Evolutionary conservation across 1,284 basidiomycete genomes (phyloP), one percentile per base, ranked within the genome.

Genomic region (Sporisorium scitamineum): DNA sequence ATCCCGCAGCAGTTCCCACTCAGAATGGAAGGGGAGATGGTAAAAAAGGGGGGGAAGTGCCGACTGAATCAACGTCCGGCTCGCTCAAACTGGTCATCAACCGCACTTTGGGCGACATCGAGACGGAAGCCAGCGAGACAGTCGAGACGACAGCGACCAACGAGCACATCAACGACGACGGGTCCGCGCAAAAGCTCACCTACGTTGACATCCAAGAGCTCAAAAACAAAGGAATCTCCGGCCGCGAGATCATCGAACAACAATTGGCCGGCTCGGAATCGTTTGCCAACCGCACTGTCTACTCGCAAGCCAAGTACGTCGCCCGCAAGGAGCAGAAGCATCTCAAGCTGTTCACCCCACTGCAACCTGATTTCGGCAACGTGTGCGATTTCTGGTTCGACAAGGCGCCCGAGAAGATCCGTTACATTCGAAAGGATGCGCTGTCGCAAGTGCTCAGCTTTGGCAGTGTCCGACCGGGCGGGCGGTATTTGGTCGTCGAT

Each of bases 401-500:
- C 87, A 75, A 78, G 51, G 87, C 87, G 61, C 72, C 93, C 54
- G 89, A 87, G 62, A 91, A 93, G 64, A 91, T 97, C 64, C 90
- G 93, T 45, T 91, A 94, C 75, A 89, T 99, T 42, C 91, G 97
- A 8, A 88, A 91, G 32, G 97, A 99, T 86, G 90, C 94, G 0
- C 88, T 99, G 24, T 91, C 94, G 2, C 95, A 98, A 85, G 90
- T 97, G 71, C 87, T 99, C 34, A 93, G 90, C 58, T 87, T 95
- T 61, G 92, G 90, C 20, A 95, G 94, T 80, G 89, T 97, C 26
- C 88, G 91, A 26, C 93, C 95, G 0, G 94, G 93, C 2, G 94
- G 94, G 16, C 88, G 91, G 70, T 94, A 97, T 83, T 86, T 99
- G 51, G 92, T 93, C 1, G 92, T 97, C 0, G 97, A 99, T 80